A percentile compares a stretch with the other conserved stretches of the same genome.
Evolutionary conservation across 2,329 filamentous ascomycete genomes (phyloP).

Genomic region (Monosporascus sp.): DNA sequence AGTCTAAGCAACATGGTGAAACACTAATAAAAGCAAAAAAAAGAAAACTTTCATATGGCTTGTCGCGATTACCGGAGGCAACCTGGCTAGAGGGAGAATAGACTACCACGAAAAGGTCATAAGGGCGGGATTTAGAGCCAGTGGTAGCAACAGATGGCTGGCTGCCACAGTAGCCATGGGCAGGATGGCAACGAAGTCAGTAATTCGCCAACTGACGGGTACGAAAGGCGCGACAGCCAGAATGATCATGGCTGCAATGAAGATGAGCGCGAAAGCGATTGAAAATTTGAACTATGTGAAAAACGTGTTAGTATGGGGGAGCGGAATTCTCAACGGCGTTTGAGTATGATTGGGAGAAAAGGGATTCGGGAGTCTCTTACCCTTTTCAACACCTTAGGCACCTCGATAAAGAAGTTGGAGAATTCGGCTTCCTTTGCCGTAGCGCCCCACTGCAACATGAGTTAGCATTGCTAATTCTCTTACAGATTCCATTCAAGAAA

Average conservation of each 20-base stretch:
- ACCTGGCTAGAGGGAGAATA: neutral
- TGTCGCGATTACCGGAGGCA: no score
- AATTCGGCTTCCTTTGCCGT: constrained; percentile 79
- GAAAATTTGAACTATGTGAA: constrained; percentile 61
- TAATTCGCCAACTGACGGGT: constrained; percentile 61
- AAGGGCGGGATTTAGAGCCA: constrained; percentile 71
- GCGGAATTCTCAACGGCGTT: constrained; percentile 11
- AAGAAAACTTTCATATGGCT: no score
- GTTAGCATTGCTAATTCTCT: neutral
- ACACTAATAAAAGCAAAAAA: no score
- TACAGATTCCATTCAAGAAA: neutral
- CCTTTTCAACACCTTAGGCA: constrained; percentile 70
- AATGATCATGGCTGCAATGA: constrained; percentile 58
- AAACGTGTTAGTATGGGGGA: neutral
- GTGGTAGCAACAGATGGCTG: constrained; percentile 65
- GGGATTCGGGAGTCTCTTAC: constrained; percentile 49
- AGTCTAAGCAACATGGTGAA: no score
- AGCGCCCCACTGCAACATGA: constrained; percentile 57
- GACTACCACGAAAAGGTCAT: constrained; percentile 73
- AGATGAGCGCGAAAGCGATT: constrained; percentile 56
- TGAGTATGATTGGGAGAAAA: constrained; percentile 33
- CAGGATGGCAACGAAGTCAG: constrained; percentile 68
- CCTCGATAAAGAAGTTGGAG: constrained; percentile 80
- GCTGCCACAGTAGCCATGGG: constrained; percentile 68
- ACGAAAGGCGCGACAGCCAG: constrained; percentile 60